Percentiles rank a stretch among this genome's conserved stretches.
These are phyloP conservation scores for Comarum palustre DNA, from an alignment of 306 rosid species.

Conservation along the genomic window DNA sequence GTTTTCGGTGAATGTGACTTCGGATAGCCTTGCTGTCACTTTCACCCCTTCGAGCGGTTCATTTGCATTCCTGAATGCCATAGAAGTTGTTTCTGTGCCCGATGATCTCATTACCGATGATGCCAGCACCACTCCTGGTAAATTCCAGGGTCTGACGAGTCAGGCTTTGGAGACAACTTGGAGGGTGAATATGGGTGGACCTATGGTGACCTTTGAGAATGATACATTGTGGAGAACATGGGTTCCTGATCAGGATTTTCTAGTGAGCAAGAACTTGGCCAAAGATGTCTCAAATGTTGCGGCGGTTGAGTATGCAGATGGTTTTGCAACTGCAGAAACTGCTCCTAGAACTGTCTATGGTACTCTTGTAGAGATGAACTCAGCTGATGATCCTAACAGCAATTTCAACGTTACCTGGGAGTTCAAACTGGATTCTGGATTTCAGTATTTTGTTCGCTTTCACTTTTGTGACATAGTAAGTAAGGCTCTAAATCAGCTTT, in stretches of 20 bases:
- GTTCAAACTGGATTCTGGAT: slow-evolving; percentile 67
- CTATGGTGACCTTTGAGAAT: slow-evolving; percentile 40
- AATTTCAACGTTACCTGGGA: slow-evolving; percentile 79
- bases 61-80: slow-evolving; percentile 67
- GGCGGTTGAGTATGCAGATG: slow-evolving; percentile 47
- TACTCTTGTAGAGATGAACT: slow-evolving; percentile 59
- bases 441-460: slow-evolving; percentile 74
- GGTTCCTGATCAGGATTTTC: slow-evolving; percentile 58
- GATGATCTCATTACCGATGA: slow-evolving; percentile 50
- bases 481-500: slow-evolving; percentile 47
- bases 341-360: slow-evolving; percentile 79
- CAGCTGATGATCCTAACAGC: slow-evolving; percentile 38
- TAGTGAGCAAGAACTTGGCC: slow-evolving; percentile 37
- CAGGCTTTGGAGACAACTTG: slow-evolving; percentile 66
- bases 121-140: slow-evolving; percentile 20
- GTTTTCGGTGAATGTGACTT: slow-evolving; percentile 49
- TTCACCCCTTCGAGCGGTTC: slow-evolving; percentile 52
- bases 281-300: slow-evolving; percentile 39
- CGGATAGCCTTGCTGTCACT: slow-evolving; percentile 50
- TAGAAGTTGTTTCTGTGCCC: slow-evolving; percentile 77
- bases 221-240: slow-evolving; percentile 77
- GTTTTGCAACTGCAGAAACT: slow-evolving; percentile 47
- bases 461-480: slow-evolving; percentile 82
- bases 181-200: slow-evolving; percentile 95
- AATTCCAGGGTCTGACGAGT: slow-evolving; percentile 40